A percentile compares a stretch with the other conserved stretches of the same genome.
These are phyloP conservation scores for Ampelomyces quisqualis DNA, from an alignment of 2,329 filamentous ascomycete genomes.

Conservation along the genomic window DNA sequence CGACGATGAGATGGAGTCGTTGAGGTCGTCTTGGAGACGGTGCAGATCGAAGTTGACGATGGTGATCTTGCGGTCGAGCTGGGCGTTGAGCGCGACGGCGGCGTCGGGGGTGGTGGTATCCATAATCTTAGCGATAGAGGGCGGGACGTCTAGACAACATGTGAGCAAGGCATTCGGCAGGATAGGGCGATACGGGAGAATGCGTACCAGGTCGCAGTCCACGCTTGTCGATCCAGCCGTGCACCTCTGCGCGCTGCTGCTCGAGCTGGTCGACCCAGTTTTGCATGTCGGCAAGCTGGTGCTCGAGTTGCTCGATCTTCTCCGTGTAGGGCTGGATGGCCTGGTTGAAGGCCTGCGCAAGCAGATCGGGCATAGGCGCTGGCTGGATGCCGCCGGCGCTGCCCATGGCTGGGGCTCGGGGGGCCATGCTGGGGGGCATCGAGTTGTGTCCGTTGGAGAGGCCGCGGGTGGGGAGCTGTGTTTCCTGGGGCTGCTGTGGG, in stretches of 20 bases:
- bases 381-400: conserved; percentile 23
- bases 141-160: conserved; percentile 52
- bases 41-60: conserved; percentile 60
- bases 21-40: conserved; percentile 57
- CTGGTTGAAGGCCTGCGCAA: conserved; percentile 56
- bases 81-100: conserved; percentile 55
- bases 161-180: conserved; percentile 13
- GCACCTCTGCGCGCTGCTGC: conserved; percentile 53
- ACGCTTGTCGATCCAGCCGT: conserved; percentile 58
- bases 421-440: conserved; percentile 25
- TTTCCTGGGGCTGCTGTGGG: conserved; percentile 45
- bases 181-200: background rate
- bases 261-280: conserved; percentile 55
- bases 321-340: conserved; percentile 55
- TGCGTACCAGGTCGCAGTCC: conserved; percentile 53
- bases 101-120: conserved; percentile 52
- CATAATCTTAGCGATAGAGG: conserved; percentile 55
- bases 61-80: conserved; percentile 59
- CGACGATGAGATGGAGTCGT: conserved; percentile 55
- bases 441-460: conserved; percentile 22
- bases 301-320: conserved; percentile 55
- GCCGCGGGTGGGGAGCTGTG: conserved; percentile 23
- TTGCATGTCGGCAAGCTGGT: conserved; percentile 53
- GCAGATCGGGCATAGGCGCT: conserved; percentile 53
- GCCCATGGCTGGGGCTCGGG: conserved; percentile 27